Evolutionary conservation across 805 yeast species (phyloP).

Genomic region (Grigorovia humatica): DNA sequence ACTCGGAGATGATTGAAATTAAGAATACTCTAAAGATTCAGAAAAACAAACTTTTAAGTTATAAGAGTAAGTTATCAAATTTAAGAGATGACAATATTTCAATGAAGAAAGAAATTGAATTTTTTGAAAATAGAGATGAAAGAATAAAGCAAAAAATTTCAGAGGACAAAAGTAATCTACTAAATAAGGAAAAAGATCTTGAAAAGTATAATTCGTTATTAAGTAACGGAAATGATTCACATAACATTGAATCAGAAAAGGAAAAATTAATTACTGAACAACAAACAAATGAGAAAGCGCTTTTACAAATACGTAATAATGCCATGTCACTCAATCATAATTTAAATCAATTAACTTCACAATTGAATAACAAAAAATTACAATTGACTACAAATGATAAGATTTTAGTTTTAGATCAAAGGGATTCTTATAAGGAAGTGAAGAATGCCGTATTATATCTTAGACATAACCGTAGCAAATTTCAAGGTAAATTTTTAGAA

Average conservation of each 20-base stretch:
- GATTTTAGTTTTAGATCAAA: conserved; percentile 35
- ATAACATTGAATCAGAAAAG: conserved; percentile 14
- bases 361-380: conserved; percentile 29
- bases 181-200: conserved; percentile 3
- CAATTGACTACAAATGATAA: conserved; percentile 41
- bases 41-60: neutral
- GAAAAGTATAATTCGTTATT: neutral
- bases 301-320: conserved; percentile 22
- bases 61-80: conserved; percentile 11
- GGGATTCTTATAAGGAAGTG: conserved; percentile 25
- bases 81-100: conserved; percentile 11
- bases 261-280: conserved; percentile 15
- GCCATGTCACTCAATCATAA: conserved; percentile 33
- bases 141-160: conserved; percentile 10
- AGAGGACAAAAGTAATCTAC: conserved; percentile 5
- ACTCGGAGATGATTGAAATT: conserved; percentile 4
- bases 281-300: conserved; percentile 8
- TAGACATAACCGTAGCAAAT: conserved; percentile 29
- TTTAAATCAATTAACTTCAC: conserved; percentile 27
- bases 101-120: conserved; percentile 11
- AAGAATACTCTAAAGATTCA: neutral
- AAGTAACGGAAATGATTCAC: conserved; percentile 13
- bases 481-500: conserved; percentile 43
- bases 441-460: conserved; percentile 25
- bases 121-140: conserved; percentile 15